Evolutionary conservation across 2,329 filamentous ascomycete species (phyloP).

Genomic region (Neophaeococcomyces aloes): DNA sequence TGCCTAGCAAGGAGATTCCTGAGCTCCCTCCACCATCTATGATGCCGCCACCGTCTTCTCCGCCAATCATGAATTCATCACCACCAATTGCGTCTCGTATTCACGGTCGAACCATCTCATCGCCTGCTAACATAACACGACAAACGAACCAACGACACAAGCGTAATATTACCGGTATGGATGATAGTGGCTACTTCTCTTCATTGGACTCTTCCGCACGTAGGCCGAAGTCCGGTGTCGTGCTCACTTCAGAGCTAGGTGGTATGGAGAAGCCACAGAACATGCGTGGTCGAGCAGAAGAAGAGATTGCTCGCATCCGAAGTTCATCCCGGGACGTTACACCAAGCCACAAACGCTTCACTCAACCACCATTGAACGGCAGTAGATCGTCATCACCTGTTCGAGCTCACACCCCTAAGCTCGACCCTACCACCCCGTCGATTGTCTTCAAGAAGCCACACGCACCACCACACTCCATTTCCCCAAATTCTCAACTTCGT

Average conservation of each 20-base stretch:
- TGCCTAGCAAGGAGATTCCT: conserved; percentile 30
- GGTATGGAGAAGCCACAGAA: conserved; percentile 61
- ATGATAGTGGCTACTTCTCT: conserved; percentile 94
- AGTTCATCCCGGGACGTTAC: conserved; percentile 81
- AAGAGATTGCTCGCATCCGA: conserved; percentile 86
- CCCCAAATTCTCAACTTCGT: conserved; percentile 82
- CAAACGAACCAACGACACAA: conserved; percentile 58
- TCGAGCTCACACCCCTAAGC: conserved; percentile 10
- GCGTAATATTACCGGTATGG: conserved; percentile 68
- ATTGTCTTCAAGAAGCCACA: conserved; percentile 64
- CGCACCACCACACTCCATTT: conserved; percentile 63
- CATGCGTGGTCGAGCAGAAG: conserved; percentile 84
- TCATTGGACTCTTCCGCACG: conserved; percentile 85
- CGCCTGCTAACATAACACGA: conserved; percentile 42
- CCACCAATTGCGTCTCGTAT: conserved; percentile 60
- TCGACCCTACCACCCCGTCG: conserved; percentile 17
- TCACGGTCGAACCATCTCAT: conserved; percentile 56
- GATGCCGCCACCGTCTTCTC: conserved; percentile 36
- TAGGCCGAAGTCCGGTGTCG: conserved; percentile 55
- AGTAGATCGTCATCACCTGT: conserved; percentile 18
- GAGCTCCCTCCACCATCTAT: conserved; percentile 23
- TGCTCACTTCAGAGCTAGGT: conserved; percentile 63
- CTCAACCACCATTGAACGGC: conserved; percentile 26
- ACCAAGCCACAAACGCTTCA: conserved; percentile 52
- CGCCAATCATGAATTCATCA: conserved; percentile 69